Evolutionary conservation across 495 filamentous ascomycete genomes (phyloP).

Genomic region (Aspergillus cavernicola): DNA sequence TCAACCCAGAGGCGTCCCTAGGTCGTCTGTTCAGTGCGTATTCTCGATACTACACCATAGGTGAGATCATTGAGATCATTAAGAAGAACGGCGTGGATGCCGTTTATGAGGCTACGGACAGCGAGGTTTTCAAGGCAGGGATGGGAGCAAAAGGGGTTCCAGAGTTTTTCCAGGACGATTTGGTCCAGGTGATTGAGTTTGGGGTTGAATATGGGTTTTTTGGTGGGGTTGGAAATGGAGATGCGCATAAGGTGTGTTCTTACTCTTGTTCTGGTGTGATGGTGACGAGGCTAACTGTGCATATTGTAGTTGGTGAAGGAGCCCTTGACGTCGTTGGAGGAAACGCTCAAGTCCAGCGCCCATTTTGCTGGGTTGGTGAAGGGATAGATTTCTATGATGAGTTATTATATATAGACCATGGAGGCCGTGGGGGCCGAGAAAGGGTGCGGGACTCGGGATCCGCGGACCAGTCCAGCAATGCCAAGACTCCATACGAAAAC

Average conservation of each 20-base stretch:
- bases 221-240: background rate
- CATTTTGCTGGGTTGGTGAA: background rate
- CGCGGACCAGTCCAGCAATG: too few species aligned
- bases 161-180: constrained; percentile 1
- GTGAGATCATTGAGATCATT: background rate
- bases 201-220: background rate
- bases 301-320: background rate
- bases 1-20: background rate
- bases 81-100: background rate
- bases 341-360: background rate
- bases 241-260: background rate
- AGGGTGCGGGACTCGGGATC: too few species aligned
- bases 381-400: background rate
- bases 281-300: background rate
- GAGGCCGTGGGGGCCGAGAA: too few species aligned
- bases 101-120: background rate
- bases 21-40: background rate
- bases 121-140: background rate
- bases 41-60: background rate
- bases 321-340: background rate
- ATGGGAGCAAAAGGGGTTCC: background rate
- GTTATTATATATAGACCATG: too few species aligned
- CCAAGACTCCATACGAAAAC: background rate
- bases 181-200: background rate
- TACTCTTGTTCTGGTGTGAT: background rate